Percentiles rank a stretch among this genome's conserved stretches.
These are phyloP conservation scores for Coelastrella sp. DNA, from an alignment of 139 green algal species.

Conservation along the genomic window DNA sequence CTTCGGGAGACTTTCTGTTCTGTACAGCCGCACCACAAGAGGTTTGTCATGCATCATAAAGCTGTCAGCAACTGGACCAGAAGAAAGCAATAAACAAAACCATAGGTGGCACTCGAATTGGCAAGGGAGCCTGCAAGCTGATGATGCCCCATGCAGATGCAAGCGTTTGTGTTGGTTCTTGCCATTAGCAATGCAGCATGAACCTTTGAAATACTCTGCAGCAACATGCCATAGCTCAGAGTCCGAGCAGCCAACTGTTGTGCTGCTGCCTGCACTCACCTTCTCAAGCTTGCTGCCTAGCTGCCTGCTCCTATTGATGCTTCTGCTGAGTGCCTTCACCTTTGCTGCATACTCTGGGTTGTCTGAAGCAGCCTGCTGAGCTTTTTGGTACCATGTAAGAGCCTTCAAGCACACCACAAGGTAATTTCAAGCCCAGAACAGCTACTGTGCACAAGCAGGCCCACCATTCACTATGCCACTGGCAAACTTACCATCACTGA, in stretches of 20 bases:
- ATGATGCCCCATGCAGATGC: no score
- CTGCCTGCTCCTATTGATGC: slow-evolving; percentile 14
- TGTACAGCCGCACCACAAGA: not conserved
- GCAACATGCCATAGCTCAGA: no score
- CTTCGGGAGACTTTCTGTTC: not conserved
- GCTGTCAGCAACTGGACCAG: not conserved
- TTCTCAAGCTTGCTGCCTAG: slow-evolving; percentile 1
- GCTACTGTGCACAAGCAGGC: not conserved
- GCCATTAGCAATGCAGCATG: no score
- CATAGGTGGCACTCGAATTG: not conserved
- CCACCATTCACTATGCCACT: not conserved
- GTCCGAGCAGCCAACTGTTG: no score
- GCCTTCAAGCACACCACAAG: not conserved
- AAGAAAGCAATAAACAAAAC: not conserved
- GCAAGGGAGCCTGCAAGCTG: no score
- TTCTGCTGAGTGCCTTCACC: slow-evolving; percentile 42
- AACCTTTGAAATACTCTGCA: no score
- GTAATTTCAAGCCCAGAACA: not conserved
- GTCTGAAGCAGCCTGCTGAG: slow-evolving; percentile 31
- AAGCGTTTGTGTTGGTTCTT: no score
- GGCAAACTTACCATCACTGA: not conserved
- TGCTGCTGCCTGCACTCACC: not conserved
- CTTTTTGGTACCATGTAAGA: slow-evolving; percentile 41
- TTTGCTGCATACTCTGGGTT: slow-evolving; percentile 51
- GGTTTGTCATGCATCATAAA: not conserved